phyloP scores from a whole-genome alignment of 495 filamentous ascomycete genomes.

The Aspergillus indologenus region DNA sequence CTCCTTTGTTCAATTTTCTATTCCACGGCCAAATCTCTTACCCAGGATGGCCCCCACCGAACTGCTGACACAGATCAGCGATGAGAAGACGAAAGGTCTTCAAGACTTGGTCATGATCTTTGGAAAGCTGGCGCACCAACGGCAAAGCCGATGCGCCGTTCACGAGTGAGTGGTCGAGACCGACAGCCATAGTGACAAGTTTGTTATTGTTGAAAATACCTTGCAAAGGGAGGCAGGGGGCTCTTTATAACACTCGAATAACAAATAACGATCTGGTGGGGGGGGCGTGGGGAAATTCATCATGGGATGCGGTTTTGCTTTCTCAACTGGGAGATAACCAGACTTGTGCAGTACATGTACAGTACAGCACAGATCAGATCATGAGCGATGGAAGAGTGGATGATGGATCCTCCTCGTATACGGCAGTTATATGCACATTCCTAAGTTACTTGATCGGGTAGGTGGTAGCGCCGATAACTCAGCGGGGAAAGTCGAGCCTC shows the following conservation, averaged over 20 bases:
- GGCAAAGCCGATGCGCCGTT: constrained; percentile 20
- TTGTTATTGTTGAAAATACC: constrained; percentile 1
- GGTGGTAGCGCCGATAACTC: constrained; percentile 15
- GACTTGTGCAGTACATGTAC: too few species aligned
- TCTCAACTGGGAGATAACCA: background rate
- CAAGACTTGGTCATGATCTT: constrained; percentile 45
- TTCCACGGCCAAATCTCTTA: constrained; percentile 19
- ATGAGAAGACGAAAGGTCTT: constrained; percentile 53
- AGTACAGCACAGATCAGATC: too few species aligned
- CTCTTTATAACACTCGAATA: constrained; percentile 5
- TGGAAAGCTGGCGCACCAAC: constrained; percentile 26
- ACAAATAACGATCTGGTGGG: too few species aligned
- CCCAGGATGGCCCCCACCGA: constrained; percentile 57
- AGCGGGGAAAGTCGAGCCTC: constrained; percentile 9
- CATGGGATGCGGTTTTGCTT: background rate
- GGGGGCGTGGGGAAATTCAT: too few species aligned
- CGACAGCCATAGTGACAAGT: constrained; percentile 18
- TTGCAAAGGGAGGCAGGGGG: background rate
- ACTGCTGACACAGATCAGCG: constrained; percentile 59
- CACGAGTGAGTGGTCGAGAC: constrained; percentile 8
- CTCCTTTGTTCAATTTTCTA: background rate
- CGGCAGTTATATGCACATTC: constrained; percentile 2
- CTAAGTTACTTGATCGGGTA: constrained; percentile 20
- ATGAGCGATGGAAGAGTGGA: too few species aligned
- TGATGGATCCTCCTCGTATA: too few species aligned